Evolutionary conservation across 768 basidiomycete species (phyloP).

Genomic region (Cystobasidium tubakii): DNA sequence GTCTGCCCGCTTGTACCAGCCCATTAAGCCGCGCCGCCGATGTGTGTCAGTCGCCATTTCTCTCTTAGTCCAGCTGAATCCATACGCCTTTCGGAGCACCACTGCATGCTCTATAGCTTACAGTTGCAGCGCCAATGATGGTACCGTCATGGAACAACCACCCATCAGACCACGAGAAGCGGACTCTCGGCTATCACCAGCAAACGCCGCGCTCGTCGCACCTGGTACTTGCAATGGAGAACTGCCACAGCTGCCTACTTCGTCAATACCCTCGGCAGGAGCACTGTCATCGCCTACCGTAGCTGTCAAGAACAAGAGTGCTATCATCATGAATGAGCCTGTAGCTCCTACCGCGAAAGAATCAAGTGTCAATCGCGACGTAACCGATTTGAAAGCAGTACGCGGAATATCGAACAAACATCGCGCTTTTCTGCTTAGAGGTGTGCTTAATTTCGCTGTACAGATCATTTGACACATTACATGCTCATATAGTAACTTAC

Average conservation of each 20-base stretch:
- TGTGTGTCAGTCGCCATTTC: too few relatives aligned
- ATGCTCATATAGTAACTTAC: not conserved
- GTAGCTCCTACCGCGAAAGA: not conserved
- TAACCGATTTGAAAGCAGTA: not conserved
- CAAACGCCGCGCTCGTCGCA: not conserved
- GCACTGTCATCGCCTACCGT: not conserved
- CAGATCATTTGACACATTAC: not conserved
- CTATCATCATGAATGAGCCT: not conserved
- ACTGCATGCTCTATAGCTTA: not conserved
- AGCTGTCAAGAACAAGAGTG: not conserved
- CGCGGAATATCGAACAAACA: not conserved
- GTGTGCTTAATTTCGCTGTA: not conserved
- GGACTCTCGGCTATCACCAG: not conserved
- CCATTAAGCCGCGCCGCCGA: too few relatives aligned
- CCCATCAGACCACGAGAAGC: not conserved
- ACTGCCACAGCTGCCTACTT: not conserved
- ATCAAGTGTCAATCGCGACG: not conserved
- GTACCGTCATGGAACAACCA: not conserved
- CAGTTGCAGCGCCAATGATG: not conserved
- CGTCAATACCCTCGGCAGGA: not conserved
- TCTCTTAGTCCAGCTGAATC: too few relatives aligned
- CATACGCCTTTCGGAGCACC: too few relatives aligned
- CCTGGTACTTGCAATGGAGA: not conserved
- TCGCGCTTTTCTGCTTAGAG: conserved; percentile 6
- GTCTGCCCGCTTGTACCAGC: too few relatives aligned